These are phyloP conservation scores for Blastobotrys petasosporus DNA, from an alignment of 1,139 yeast genomes.

Conservation along the genomic window DNA sequence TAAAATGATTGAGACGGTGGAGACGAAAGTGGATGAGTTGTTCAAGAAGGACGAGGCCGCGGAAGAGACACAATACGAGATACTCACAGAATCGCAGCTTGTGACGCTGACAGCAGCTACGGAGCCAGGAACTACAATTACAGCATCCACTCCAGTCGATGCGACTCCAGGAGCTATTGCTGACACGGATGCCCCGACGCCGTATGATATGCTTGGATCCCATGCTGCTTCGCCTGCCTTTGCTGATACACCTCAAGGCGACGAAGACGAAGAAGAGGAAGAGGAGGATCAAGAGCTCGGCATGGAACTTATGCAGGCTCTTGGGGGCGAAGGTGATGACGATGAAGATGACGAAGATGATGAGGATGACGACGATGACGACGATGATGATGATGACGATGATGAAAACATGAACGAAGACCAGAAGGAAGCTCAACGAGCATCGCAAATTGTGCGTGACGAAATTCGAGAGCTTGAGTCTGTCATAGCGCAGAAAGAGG, in stretches of 20 bases:
- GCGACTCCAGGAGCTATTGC: neutral
- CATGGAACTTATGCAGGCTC: conserved; percentile 27
- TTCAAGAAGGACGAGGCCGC: conserved; percentile 76
- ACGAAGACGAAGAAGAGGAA: conserved; percentile 24
- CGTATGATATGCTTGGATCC: conserved; percentile 29
- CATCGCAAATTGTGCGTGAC: conserved; percentile 71
- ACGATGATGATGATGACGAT: conserved; percentile 48
- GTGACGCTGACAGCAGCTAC: conserved; percentile 2
- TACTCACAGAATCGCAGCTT: conserved; percentile 49
- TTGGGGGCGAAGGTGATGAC: conserved; percentile 32
- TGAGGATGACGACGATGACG: conserved; percentile 51
- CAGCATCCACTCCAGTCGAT: conserved; percentile 8
- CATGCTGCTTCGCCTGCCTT: conserved; percentile 19
- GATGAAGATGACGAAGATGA: conserved; percentile 46
- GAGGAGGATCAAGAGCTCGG: conserved; percentile 27
- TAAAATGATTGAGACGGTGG: conserved; percentile 56
- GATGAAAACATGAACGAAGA: conserved; percentile 42
- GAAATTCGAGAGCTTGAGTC: conserved; percentile 78
- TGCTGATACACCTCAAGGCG: conserved; percentile 20
- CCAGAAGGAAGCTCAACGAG: conserved; percentile 48
- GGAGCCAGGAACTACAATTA: conserved; percentile 4
- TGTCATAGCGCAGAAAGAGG: conserved; percentile 70
- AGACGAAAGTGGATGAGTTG: conserved; percentile 70
- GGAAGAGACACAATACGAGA: conserved; percentile 71
- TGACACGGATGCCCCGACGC: conserved; percentile 25